Evolutionary conservation across 2,329 filamentous ascomycete genomes (phyloP), one percentile per base, ranked within the genome.

Genomic region (Stagonosporopsis cucurbitacearum): DNA sequence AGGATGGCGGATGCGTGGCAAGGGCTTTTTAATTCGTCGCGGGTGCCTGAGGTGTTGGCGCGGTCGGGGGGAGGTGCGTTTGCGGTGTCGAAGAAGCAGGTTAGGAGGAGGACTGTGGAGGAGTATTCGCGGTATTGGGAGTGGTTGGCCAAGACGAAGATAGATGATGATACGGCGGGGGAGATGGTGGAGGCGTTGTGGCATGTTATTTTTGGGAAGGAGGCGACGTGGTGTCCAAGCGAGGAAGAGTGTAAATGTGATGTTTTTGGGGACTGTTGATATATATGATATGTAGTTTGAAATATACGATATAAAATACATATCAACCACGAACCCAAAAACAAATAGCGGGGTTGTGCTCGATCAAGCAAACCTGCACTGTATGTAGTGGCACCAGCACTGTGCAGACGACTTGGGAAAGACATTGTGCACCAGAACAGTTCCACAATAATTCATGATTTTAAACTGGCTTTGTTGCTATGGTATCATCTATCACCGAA

Each of bases 31-130:
- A 67, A 70, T 1, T 58, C 61, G 13, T 49, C 49, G 0, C 40
- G 54, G 4, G 62, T 76, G 2, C 81, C 81, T 0, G 66, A 77
- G 13, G 63, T 70, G 19, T 73, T 84, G 15, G 80, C 76, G 1
- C 74, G 76, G 2, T 75, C 77, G 9, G 82, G 81, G 57, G 82
- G 73, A 45, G 65, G 65, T 2, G 68, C 72, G 41, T 77, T 77
- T 52, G 75, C 67, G 9, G 74, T 76, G 2, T 67, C 61, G 15
- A 63, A 50, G 23, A 59, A 56, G 20, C 68, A 73, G 54, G 60
- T 77, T 4, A 51, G 59, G 48, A 60, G 60, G 51, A 45, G 67
- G 22, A 57, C 64, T 19, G 62, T 70, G 43, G 55, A 58, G 6
- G 71, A 75, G 26, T 77, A 75, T 45, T 56, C 64, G 53, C 51